Evolutionary conservation across 192 early-diverging fungal genomes (phyloP).

Genomic region (Phlyctochytrium arcticum): DNA sequence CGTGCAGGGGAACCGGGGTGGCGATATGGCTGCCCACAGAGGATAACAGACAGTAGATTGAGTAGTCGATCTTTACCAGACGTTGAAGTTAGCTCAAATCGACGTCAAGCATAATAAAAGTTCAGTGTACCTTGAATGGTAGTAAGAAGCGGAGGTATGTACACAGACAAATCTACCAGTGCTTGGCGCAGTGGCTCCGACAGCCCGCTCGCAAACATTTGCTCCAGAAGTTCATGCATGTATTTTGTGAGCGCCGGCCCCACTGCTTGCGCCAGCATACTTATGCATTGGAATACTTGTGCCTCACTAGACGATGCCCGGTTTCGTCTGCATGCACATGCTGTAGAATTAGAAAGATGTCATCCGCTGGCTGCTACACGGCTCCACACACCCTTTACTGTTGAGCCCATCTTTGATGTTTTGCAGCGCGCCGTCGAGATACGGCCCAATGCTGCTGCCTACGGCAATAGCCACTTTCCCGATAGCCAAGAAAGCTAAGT

Average conservation of each 20-base stretch:
- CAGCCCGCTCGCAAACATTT: slow-evolving; percentile 88
- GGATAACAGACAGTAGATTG: slow-evolving; percentile 81
- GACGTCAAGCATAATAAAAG: background rate
- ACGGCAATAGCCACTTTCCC: slow-evolving; percentile 81
- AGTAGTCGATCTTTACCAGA: slow-evolving; percentile 66
- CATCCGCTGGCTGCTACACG: no score
- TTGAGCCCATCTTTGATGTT: slow-evolving; percentile 74
- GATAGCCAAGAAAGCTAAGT: slow-evolving; percentile 75
- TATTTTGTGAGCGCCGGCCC: slow-evolving; percentile 86
- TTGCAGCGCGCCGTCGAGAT: slow-evolving; percentile 69
- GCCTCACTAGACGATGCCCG: slow-evolving; percentile 23
- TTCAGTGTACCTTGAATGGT: slow-evolving; percentile 72
- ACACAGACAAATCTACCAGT: slow-evolving; percentile 69
- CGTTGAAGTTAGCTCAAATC: background rate
- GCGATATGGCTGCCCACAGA: slow-evolving; percentile 77
- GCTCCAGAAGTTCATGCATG: slow-evolving; percentile 80
- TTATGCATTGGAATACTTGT: slow-evolving; percentile 76
- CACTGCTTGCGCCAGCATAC: slow-evolving; percentile 83
- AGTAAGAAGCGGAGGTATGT: slow-evolving; percentile 77
- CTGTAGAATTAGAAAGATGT: no score
- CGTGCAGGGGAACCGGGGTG: slow-evolving; percentile 64
- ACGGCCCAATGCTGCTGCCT: slow-evolving; percentile 70
- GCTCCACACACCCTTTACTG: slow-evolving; percentile 53
- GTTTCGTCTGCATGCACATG: slow-evolving; percentile 22
- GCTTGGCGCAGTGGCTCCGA: slow-evolving; percentile 77